Base-by-base conservation (phyloP, 2,329 filamentous ascomycete genomes). In the Massarina eburnea region DNA sequence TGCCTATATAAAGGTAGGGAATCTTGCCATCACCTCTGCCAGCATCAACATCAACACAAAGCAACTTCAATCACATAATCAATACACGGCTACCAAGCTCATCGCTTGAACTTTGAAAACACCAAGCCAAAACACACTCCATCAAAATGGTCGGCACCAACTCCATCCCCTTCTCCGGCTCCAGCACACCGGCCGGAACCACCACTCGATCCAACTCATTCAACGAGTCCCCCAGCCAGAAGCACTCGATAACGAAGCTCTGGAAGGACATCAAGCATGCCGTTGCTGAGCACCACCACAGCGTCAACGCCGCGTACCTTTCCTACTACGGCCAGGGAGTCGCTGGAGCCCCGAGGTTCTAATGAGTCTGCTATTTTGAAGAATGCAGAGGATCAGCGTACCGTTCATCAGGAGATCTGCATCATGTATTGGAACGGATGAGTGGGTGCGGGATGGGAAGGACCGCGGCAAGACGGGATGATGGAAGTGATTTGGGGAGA, bases 201-300 rank as follows among this genome's bases (percentile, higher is more conserved):
- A 7, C 39, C 17, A 19, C 39, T 14, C 35, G 35, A 19, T 24
- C 35, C 4, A 17, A n/a, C 38, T 32, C 38, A 5, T 9, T 32
- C 43, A 39, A 29, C 18, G 35, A 44, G 15, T 46, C 44, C 14
- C 33, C 32, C 18, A 52, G 44, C 14, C 42, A 61, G 17, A 55
- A 61, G 43, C 38, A 45, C 12, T 57, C 55, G 22, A 51, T 64
- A 41, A 64, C 58, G 53, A 58, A 64, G 45, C 53, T 64, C 45
- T 66, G 60, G 62, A 55, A 54, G 27, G 52, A 52, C 5, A 43
- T 66, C 43, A 66, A 66, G 53, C 51, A 54, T 15, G 54, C 52
- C 8, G 61, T 59, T 8, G 47, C 33, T 12, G 62, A 66, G 55
- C 62, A 66, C 37, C 62, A 66, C 46, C 51, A 54, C 32, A 60